Percentiles rank a stretch among this genome's conserved stretches.
Evolutionary conservation across 2,329 filamentous ascomycete genomes (phyloP).

Genomic region (Scedosporium minutisporum): DNA sequence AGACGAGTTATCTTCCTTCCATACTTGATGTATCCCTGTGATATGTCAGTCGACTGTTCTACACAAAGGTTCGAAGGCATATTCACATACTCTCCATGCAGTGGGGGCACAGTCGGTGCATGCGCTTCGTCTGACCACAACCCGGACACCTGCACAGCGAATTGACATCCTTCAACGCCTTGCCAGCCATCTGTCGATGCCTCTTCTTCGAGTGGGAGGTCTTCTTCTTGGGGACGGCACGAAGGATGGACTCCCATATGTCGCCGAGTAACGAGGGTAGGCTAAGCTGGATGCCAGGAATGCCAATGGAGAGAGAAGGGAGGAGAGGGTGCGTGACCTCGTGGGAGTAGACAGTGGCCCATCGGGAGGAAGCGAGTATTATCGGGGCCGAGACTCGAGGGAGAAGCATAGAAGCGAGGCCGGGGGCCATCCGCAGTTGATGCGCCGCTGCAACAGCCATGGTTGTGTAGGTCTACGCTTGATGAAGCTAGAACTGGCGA

Average conservation of each 20-base stretch:
- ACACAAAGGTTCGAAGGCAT: too few relatives aligned
- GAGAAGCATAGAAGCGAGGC: slow-evolving; percentile 36
- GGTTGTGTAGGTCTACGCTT: neutral
- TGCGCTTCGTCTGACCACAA: slow-evolving; percentile 79
- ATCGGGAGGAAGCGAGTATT: slow-evolving; percentile 30
- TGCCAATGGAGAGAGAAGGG: slow-evolving; percentile 44
- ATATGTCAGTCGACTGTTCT: neutral
- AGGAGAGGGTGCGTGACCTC: slow-evolving; percentile 35
- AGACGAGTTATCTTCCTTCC: slow-evolving; percentile 12
- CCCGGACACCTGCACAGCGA: slow-evolving; percentile 79
- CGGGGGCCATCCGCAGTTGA: slow-evolving; percentile 32
- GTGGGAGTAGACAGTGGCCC: slow-evolving; percentile 32
- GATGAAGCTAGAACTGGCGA: neutral
- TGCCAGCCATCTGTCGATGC: slow-evolving; percentile 88
- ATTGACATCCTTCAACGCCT: slow-evolving; percentile 85
- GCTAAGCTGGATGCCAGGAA: slow-evolving; percentile 50
- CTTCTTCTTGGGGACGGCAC: slow-evolving; percentile 97
- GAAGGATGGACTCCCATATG: slow-evolving; percentile 87
- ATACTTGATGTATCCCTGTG: slow-evolving; percentile 12
- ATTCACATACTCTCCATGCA: slow-evolving; percentile 67
- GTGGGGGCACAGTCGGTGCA: slow-evolving; percentile 78
- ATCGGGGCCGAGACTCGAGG: slow-evolving; percentile 39
- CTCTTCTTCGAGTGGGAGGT: slow-evolving; percentile 94
- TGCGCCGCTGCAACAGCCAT: slow-evolving; percentile 6
- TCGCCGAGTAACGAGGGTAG: slow-evolving; percentile 58